Base-by-base conservation (phyloP, 2,329 filamentous ascomycete genomes). In the Chrysoporthe cubensis region DNA sequence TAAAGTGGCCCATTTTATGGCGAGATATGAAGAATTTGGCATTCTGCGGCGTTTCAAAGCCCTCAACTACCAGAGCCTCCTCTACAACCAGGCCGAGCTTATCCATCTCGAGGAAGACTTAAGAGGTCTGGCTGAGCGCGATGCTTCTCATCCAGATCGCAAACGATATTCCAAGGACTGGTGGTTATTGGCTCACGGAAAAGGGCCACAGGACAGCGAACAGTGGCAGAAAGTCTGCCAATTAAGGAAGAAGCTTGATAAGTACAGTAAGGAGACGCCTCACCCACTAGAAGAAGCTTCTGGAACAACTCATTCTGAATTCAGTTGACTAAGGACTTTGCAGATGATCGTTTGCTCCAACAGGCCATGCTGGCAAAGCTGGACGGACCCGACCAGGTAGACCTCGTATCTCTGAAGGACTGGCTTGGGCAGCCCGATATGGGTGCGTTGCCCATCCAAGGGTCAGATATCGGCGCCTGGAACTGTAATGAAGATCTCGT, bases 41-140 rank as follows among this genome's bases (percentile, higher is more conserved):
- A 74, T 76, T 0, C 71, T 77, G 16, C 71, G 74, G 46, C 71
- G 74, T 3, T 78, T 77, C 64, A 64, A 69, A 37, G 40, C 64
- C 9, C 69, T 77, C 8, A 75, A 77, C 62, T 66, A 68, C 5
- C 71, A 72, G 46, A 74, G 73, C 61, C 50, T 77, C 1, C 71
- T 78, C 2, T 76, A 75, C 57, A 59, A 74, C 18, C 76, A 78
- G 65, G 75, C 73, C 0, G 75, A 78, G 64, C 64, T 77, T 8
- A 66, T 71, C 0, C 61, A 74, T 40, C 67, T 76, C 1, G 71
- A 76, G 56, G 58, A 71, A 11, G 69, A 74, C 13, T 67, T 76
- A 2, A 37, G 62, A 18, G 34, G 68, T 34, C 14, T 73, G 16
- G 62, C 61, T 9, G 13, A 65, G 4, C 57, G 57, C n/a, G 70